phyloP scores from a whole-genome alignment of 768 basidiomycete species.

The Naganishia vaughanmartiniae region DNA sequence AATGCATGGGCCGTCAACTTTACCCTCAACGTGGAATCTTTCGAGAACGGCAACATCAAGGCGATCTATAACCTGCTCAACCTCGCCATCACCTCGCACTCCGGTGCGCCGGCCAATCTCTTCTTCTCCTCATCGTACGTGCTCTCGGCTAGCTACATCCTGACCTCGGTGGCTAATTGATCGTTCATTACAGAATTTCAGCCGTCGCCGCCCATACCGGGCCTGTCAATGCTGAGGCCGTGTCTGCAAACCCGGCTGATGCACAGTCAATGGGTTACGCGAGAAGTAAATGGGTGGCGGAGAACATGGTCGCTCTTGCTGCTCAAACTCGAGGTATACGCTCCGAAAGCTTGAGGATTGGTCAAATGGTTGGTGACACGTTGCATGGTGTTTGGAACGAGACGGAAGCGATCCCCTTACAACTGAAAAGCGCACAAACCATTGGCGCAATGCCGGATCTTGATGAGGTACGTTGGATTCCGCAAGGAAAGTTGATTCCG shows the following conservation, averaged over 20 bases:
- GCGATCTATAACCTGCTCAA: conserved; percentile 58
- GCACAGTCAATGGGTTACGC: conserved; percentile 53
- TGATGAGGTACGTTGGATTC: conserved; percentile 52
- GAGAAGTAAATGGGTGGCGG: conserved; percentile 59
- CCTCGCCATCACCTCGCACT: conserved; percentile 54
- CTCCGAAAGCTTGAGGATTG: conserved; percentile 57
- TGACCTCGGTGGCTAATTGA: background rate
- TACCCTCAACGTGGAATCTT: conserved; percentile 58
- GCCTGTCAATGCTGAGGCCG: conserved; percentile 50
- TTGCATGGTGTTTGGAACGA: conserved; percentile 59
- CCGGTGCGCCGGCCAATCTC: conserved; percentile 41
- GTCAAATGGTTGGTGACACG: conserved; percentile 61
- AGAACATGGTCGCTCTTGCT: conserved; percentile 59
- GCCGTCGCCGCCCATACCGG: conserved; percentile 49
- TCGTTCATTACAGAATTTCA: background rate
- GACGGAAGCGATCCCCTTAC: conserved; percentile 57
- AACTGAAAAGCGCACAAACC: conserved; percentile 57
- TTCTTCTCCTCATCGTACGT: conserved; percentile 62
- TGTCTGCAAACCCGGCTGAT: conserved; percentile 50
- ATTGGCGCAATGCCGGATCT: conserved; percentile 47
- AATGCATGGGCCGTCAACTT: conserved; percentile 65
- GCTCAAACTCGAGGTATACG: conserved; percentile 44
- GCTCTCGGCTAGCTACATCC: conserved; percentile 40
- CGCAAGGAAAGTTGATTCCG: too few relatives aligned
- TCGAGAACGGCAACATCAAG: conserved; percentile 58